Percentiles rank a stretch among this genome's conserved stretches.
phyloP scores from a whole-genome alignment of 768 basidiomycete species.

The Macrolepiota fuliginosa region DNA sequence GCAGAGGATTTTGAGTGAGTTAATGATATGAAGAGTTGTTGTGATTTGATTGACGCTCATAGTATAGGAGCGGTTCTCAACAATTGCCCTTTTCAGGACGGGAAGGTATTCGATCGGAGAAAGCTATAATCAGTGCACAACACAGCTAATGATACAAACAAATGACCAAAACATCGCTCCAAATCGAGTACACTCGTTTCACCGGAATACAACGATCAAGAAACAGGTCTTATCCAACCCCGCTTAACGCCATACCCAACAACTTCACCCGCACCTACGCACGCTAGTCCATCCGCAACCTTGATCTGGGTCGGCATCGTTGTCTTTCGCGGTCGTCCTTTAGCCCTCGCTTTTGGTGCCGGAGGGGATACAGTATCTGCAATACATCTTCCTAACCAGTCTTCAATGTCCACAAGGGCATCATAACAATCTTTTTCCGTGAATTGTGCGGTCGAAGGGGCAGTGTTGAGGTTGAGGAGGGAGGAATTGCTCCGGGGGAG shows the following conservation, averaged over 20 bases:
- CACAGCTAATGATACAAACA: not conserved
- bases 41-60: too few species aligned
- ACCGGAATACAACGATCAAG: not conserved
- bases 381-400: constrained; percentile 49
- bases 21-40: not conserved
- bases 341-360: constrained; percentile 24
- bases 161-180: not conserved
- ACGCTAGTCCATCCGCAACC: constrained; percentile 28
- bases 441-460: constrained; percentile 32
- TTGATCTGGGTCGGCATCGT: constrained; percentile 6
- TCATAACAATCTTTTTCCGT: constrained; percentile 70
- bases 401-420: constrained; percentile 65
- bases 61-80: too few species aligned
- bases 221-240: constrained; percentile 52
- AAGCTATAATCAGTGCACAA: not conserved
- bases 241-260: constrained; percentile 56
- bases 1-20: too few species aligned
- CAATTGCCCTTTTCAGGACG: too few species aligned
- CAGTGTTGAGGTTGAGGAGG: not conserved
- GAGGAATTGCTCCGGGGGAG: not conserved
- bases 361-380: constrained; percentile 26
- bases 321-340: constrained; percentile 36
- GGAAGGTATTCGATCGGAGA: too few species aligned
- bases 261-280: constrained; percentile 65
- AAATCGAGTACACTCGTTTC: not conserved